Evolutionary conservation across 176 grass and related monocot genomes (phyloP).

Genomic region (Triticum timopheevii): DNA sequence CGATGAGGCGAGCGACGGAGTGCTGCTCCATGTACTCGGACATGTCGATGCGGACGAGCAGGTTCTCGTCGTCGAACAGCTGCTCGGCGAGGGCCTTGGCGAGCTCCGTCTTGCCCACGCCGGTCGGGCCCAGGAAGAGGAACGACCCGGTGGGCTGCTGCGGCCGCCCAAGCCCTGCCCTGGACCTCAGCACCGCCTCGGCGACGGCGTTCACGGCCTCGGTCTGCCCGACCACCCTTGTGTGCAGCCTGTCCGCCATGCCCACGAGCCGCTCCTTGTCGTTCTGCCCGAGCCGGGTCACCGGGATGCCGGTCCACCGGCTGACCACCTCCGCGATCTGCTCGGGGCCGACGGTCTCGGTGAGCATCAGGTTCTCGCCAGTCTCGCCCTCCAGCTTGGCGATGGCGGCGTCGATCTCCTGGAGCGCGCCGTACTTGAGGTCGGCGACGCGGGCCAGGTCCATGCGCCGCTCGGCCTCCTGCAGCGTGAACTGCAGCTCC

Average conservation of each 20-base stretch:
- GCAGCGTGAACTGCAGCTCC: conserved; percentile 55
- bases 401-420: conserved; percentile 65
- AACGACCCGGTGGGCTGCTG: conserved; percentile 94
- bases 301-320: conserved; percentile 85
- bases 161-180: conserved; percentile 78
- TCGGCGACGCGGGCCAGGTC: conserved; percentile 74
- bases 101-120: conserved; percentile 94
- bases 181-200: conserved; percentile 78
- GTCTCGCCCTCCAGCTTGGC: conserved; percentile 70
- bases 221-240: conserved; percentile 55
- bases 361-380: conserved; percentile 77
- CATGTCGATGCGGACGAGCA: conserved; percentile 94
- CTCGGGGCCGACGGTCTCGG: conserved; percentile 71
- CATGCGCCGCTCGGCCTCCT: conserved; percentile 78
- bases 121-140: conserved; percentile 88
- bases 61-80: conserved; percentile 92
- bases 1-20: conserved; percentile 82
- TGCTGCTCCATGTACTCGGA: conserved; percentile 99
- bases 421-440: conserved; percentile 58
- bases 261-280: conserved; percentile 71
- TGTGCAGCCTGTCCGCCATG: conserved; percentile 67
- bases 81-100: conserved; percentile 94
- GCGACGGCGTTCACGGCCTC: conserved; percentile 78
- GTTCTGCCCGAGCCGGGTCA: conserved; percentile 83
- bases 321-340: conserved; percentile 87